phyloP scores from a whole-genome alignment of 805 yeast species.

The Myxozyma udenii region DNA sequence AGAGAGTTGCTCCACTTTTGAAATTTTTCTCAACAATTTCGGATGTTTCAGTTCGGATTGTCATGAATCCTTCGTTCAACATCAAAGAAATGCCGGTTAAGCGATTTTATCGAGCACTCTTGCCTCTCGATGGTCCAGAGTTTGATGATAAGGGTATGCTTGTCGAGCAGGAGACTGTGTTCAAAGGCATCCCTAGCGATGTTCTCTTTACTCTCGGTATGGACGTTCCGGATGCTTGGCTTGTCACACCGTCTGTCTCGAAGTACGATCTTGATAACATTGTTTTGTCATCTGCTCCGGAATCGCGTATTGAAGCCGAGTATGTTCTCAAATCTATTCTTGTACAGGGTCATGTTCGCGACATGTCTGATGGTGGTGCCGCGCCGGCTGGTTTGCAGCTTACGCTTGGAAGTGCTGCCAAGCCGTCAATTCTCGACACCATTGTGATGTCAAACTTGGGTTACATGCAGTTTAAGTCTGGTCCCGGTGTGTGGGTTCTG shows the following conservation, averaged over 20 bases:
- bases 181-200: slow-evolving; percentile 51
- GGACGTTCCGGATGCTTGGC: slow-evolving; percentile 66
- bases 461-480: slow-evolving; percentile 71
- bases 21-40: slow-evolving; percentile 44
- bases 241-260: slow-evolving; percentile 52
- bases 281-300: slow-evolving; percentile 42
- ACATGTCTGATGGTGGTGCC: slow-evolving; percentile 39
- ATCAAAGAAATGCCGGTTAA: slow-evolving; percentile 48
- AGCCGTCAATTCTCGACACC: slow-evolving; percentile 50
- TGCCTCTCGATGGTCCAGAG: slow-evolving; percentile 41
- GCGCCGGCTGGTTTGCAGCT: slow-evolving; percentile 56
- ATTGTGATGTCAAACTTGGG: slow-evolving; percentile 77
- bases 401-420: slow-evolving; percentile 38
- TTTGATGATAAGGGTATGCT: slow-evolving; percentile 37
- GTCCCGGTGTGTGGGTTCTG: slow-evolving; percentile 69
- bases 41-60: slow-evolving; percentile 52
- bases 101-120: slow-evolving; percentile 53
- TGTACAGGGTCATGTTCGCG: slow-evolving; percentile 69
- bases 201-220: slow-evolving; percentile 54
- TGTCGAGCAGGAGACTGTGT: slow-evolving; percentile 37
- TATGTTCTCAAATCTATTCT: slow-evolving; percentile 55
- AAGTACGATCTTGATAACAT: slow-evolving; percentile 64
- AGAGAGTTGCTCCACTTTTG: slow-evolving; percentile 52
- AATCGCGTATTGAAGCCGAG: slow-evolving; percentile 41
- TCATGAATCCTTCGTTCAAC: slow-evolving; percentile 54